phyloP scores from a whole-genome alignment of 2,329 filamentous ascomycete genomes.

The Fusarium setosum region DNA sequence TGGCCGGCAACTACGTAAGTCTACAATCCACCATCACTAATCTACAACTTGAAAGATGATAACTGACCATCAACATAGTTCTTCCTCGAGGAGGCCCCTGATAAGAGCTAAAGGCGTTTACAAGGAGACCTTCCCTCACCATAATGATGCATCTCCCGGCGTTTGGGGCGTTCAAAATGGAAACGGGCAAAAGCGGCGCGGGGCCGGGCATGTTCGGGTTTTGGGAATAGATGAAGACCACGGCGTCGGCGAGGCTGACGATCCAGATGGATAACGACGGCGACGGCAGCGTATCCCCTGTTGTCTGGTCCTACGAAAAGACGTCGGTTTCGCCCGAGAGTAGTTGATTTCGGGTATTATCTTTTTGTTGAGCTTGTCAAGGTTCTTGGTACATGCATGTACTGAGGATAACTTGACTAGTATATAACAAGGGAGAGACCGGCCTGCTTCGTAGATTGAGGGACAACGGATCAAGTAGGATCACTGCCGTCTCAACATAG shows the following conservation, averaged over 20 bases:
- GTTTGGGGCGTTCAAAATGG: constrained; percentile 65
- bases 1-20: constrained; percentile 89
- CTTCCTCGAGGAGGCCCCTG: constrained; percentile 85
- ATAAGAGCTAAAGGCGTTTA: constrained; percentile 64
- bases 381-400: not conserved
- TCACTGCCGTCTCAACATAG: constrained; percentile 65
- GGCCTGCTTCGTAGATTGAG: constrained; percentile 60
- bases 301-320: constrained; percentile 68
- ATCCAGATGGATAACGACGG: constrained; percentile 71
- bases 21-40: too few relatives aligned
- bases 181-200: constrained; percentile 43
- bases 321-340: constrained; percentile 7
- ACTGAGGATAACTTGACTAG: not conserved
- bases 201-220: constrained; percentile 39
- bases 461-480: constrained; percentile 71
- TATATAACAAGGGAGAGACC: constrained; percentile 5
- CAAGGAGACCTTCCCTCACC: constrained; percentile 47
- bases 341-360: not conserved
- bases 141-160: constrained; percentile 51
- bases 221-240: constrained; percentile 55
- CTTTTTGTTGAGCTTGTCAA: not conserved
- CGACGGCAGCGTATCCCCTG: constrained; percentile 74
- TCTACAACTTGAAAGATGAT: not conserved
- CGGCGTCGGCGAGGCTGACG: constrained; percentile 72
- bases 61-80: constrained; percentile 66